Conservation (phyloP, 164 flowering plant species). For the Vitis riparia region DNA sequence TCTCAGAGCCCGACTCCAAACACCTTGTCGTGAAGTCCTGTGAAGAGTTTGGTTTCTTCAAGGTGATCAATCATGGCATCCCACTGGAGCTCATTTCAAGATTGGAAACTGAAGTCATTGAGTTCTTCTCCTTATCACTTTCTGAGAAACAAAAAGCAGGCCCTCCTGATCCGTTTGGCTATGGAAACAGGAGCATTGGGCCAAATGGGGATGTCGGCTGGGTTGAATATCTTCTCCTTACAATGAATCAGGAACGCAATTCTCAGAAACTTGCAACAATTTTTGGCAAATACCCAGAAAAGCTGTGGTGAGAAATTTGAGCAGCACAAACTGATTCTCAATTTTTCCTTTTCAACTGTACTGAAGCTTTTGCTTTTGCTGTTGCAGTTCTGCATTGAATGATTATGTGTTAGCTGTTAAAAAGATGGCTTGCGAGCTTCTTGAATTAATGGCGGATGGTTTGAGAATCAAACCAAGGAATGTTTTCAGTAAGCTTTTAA, state of each 20-base stretch:
- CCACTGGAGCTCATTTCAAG: conserved; percentile 29
- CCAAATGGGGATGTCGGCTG: conserved; percentile 42
- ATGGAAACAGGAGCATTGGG: conserved; percentile 40
- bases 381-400: conserved; percentile 20
- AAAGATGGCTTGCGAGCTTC: conserved; percentile 33
- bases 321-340: no score
- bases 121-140: conserved; percentile 32
- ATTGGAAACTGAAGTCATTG: conserved; percentile 27
- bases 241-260: no score
- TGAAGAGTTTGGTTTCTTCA: conserved; percentile 42
- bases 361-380: not conserved
- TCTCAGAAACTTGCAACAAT: conserved; percentile 17
- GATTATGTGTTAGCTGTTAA: conserved; percentile 27
- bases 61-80: conserved; percentile 41
- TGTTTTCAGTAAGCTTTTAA: conserved; percentile 35
- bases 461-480: conserved; percentile 28
- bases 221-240: conserved; percentile 38
- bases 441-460: conserved; percentile 37
- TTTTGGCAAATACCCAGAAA: conserved; percentile 23
- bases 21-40: conserved; percentile 35
- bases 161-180: conserved; percentile 33
- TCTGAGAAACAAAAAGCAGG: conserved; percentile 33
- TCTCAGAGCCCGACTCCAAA: conserved; percentile 28
- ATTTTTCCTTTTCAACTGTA: not conserved
- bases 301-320: conserved; percentile 20